Evolutionary conservation across 352 stramenopile genomes (phyloP).

Genomic region (Pythium rishiriense): DNA sequence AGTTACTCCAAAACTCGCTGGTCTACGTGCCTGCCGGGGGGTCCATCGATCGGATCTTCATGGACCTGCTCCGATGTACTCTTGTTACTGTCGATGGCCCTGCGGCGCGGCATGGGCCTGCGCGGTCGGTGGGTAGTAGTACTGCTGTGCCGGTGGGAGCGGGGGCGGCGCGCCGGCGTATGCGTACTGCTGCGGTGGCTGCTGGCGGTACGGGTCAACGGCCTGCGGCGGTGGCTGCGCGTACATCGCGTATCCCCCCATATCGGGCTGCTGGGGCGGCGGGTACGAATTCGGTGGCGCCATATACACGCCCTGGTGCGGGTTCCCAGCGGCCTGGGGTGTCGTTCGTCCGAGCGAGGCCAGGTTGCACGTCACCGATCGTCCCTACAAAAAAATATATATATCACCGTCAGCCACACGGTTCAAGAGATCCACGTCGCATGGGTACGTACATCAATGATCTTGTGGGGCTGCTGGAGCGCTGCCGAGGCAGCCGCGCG

Average conservation of each 20-base stretch:
- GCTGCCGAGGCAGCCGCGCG: conserved; percentile 41
- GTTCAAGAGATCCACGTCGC: background rate
- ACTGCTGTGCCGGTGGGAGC: conserved; percentile 15
- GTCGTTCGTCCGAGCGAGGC: conserved; percentile 34
- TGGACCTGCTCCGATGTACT: too few relatives aligned
- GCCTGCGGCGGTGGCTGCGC: conserved; percentile 15
- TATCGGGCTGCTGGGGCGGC: conserved; percentile 16
- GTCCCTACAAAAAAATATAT: conserved; percentile 33
- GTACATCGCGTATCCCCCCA: conserved; percentile 23
- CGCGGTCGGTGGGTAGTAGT: conserved; percentile 20
- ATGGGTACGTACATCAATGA: conserved; percentile 56
- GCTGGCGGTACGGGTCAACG: conserved; percentile 24
- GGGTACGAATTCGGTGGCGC: conserved; percentile 8
- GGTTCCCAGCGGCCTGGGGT: background rate
- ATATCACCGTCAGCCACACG: background rate
- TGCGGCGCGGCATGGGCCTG: conserved; percentile 4
- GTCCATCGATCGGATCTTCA: conserved; percentile 1
- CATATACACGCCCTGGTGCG: conserved; percentile 11
- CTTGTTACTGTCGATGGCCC: conserved; percentile 15
- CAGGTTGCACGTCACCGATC: conserved; percentile 58
- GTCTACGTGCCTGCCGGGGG: background rate
- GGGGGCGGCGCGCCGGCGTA: conserved; percentile 16
- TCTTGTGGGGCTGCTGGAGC: conserved; percentile 61
- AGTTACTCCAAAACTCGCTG: conserved; percentile 19
- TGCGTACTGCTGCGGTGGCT: conserved; percentile 13